Evolutionary conservation across 2,329 filamentous ascomycete genomes (phyloP).

Genomic region (Arthrinium phaeospermum): DNA sequence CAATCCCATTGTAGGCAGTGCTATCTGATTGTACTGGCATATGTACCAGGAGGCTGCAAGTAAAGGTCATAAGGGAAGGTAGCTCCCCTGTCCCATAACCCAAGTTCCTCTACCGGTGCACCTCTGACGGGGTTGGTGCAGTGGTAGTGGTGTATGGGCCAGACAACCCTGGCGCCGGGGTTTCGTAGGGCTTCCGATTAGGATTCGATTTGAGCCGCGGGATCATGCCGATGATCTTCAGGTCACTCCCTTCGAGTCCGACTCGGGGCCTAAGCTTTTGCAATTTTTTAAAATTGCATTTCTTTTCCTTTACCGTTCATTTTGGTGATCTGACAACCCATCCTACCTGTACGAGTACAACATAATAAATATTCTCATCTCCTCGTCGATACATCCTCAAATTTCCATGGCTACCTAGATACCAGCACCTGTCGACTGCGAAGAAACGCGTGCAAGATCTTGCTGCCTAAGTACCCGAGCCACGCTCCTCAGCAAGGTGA

Average conservation of each 20-base stretch:
- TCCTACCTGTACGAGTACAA: neutral
- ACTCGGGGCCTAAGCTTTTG: neutral
- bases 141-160: conserved; percentile 5
- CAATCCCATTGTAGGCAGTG: no score
- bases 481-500: neutral
- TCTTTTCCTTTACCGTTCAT: no score
- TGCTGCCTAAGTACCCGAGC: neutral
- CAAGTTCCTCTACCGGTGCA: neutral
- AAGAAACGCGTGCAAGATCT: neutral
- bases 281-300: neutral
- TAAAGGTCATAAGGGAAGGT: neutral
- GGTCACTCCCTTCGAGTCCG: neutral
- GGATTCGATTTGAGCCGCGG: neutral
- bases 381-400: neutral
- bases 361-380: no score
- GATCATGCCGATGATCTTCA: neutral
- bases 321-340: neutral
- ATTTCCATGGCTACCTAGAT: neutral
- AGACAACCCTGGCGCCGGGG: neutral
- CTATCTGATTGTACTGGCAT: no score
- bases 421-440: neutral
- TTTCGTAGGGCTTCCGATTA: neutral
- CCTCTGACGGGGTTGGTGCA: neutral
- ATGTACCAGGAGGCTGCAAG: neutral
- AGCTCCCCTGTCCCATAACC: neutral